Conservation (phyloP, 2,329 filamentous ascomycete genomes). For the Cercospora citrullina region DNA sequence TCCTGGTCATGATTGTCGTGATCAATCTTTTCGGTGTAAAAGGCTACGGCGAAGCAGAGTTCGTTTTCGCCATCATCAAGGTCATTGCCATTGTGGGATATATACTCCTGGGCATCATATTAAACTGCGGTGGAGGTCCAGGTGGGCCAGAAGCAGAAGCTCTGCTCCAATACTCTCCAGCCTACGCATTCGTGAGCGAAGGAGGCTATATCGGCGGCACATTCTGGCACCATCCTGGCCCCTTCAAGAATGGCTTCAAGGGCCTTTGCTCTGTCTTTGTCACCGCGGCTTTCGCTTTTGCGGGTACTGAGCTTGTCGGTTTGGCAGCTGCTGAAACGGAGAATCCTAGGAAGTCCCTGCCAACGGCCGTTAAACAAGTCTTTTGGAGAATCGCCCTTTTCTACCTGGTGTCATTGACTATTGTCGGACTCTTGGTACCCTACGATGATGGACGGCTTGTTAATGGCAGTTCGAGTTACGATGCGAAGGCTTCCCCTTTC, state of each 20-base stretch:
- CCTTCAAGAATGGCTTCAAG: slow-evolving; percentile 60
- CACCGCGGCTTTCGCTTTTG: slow-evolving; percentile 63
- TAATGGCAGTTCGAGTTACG: slow-evolving; percentile 36
- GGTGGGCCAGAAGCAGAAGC: slow-evolving; percentile 12
- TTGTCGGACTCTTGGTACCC: slow-evolving; percentile 40
- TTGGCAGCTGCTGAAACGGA: slow-evolving; percentile 55
- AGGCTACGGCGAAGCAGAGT: slow-evolving; percentile 41
- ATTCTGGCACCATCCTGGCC: slow-evolving; percentile 45
- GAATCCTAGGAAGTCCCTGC: slow-evolving; percentile 51
- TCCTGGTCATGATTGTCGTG: slow-evolving; percentile 35
- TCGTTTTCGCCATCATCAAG: slow-evolving; percentile 41
- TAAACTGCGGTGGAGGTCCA: slow-evolving; percentile 61
- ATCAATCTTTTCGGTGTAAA: slow-evolving; percentile 40
- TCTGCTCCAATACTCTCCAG: slow-evolving; percentile 14
- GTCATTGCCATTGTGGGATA: slow-evolving; percentile 57
- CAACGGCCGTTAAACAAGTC: slow-evolving; percentile 39
- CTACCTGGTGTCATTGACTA: slow-evolving; percentile 38
- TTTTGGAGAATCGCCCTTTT: slow-evolving; percentile 41
- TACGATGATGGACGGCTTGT: slow-evolving; percentile 39
- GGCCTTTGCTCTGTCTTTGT: slow-evolving; percentile 66
- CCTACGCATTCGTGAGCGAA: slow-evolving; percentile 38
- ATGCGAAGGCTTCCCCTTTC: slow-evolving; percentile 59
- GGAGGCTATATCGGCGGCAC: slow-evolving; percentile 61
- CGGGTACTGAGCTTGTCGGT: slow-evolving; percentile 64
- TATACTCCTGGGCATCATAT: slow-evolving; percentile 63